Percentiles rank a stretch among this genome's conserved stretches.
phyloP scores from a whole-genome alignment of 345 rosid genomes.

The Zanthoxylum bungeanum region DNA sequence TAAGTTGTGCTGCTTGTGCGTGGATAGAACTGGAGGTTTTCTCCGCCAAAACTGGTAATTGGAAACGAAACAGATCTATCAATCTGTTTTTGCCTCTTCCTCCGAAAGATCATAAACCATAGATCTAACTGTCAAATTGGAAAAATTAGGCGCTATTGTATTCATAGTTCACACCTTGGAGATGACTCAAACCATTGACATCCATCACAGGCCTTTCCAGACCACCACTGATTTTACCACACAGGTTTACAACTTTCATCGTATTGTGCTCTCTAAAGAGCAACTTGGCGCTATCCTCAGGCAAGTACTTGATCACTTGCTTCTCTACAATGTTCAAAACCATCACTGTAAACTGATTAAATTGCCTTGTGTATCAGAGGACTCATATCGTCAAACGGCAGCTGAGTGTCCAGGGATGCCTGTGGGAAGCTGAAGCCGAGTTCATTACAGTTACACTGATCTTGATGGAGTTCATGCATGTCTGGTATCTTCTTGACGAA shows the following conservation, averaged over 20 bases:
- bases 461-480: slow-evolving; percentile 18
- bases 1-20: slow-evolving; percentile 16
- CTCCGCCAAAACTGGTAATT: slow-evolving; percentile 15
- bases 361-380: slow-evolving; percentile 1
- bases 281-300: slow-evolving; percentile 13
- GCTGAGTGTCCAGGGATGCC: slow-evolving; percentile 7
- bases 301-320: slow-evolving; percentile 17
- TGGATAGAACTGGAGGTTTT: slow-evolving; percentile 10
- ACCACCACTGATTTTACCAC: no score
- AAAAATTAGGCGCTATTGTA: no score
- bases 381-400: neutral
- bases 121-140: no score
- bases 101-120: neutral
- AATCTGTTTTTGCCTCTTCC: slow-evolving; percentile 7
- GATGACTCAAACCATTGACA: no score
- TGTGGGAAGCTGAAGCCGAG: slow-evolving; percentile 19
- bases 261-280: slow-evolving; percentile 7
- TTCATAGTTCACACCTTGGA: no score
- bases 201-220: no score
- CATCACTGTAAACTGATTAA: slow-evolving; percentile 4
- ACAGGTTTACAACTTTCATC: no score
- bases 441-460: slow-evolving; percentile 18
- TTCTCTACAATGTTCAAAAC: slow-evolving; percentile 10
- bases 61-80: slow-evolving; percentile 3
- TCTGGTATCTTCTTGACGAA: slow-evolving; percentile 19